Percentiles rank a stretch among this genome's conserved stretches.
Conservation (phyloP, 2,329 filamentous ascomycete genomes). For the Aspergillus quadricinctus region DNA sequence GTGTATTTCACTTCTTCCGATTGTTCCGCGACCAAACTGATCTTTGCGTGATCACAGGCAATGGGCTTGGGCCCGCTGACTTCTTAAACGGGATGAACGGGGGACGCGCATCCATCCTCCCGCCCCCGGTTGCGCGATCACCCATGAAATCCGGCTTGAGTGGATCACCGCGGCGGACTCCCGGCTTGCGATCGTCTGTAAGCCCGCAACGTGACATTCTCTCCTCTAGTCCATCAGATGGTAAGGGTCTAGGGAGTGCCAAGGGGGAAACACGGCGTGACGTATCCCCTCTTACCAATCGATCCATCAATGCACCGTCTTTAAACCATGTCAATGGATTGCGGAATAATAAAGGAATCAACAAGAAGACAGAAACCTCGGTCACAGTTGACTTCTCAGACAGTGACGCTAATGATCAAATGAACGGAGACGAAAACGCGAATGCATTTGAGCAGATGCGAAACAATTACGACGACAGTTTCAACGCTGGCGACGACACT, state of each 20-base stretch:
- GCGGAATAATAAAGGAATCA: constrained; percentile 18
- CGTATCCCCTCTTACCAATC: constrained; percentile 33
- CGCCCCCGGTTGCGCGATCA: constrained; percentile 40
- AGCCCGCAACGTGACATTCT: constrained; percentile 28
- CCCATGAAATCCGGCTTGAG: constrained; percentile 43
- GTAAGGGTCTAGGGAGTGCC: constrained; percentile 21
- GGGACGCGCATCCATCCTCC: constrained; percentile 33
- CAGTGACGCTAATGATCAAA: constrained; percentile 26
- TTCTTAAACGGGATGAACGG: constrained; percentile 34
- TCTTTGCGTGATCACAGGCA: constrained; percentile 24
- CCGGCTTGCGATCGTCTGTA: constrained; percentile 40
- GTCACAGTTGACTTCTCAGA: constrained; percentile 32
- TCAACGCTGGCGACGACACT: constrained; percentile 23
- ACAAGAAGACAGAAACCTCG: constrained; percentile 16
- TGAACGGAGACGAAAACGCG: constrained; percentile 32
- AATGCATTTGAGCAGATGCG: constrained; percentile 23
- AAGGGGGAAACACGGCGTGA: constrained; percentile 23
- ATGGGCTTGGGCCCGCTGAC: constrained; percentile 40
- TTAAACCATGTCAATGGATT: constrained; percentile 21
- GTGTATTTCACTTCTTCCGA: constrained; percentile 14
- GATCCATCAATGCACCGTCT: constrained; percentile 31
- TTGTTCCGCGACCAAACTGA: background rate
- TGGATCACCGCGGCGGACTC: constrained; percentile 41
- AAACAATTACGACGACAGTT: constrained; percentile 22
- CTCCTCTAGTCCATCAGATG: constrained; percentile 39